phyloP scores from a whole-genome alignment of 2,329 filamentous ascomycete species.

The Pseudogymnoascus sp. region DNA sequence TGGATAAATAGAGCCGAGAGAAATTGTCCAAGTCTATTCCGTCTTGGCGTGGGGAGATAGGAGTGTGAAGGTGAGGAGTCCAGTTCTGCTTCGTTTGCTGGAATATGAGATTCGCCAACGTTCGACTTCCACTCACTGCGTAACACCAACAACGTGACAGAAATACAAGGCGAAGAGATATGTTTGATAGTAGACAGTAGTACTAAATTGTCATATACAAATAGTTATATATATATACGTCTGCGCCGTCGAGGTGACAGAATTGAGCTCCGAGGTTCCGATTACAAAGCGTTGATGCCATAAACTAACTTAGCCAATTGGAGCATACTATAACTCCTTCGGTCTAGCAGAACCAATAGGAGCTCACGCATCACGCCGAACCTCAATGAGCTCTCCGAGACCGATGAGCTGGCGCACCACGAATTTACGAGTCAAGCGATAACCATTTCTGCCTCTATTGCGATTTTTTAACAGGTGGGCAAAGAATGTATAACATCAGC shows the following conservation, averaged over 20 bases:
- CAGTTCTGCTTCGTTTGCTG: not conserved
- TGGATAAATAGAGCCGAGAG: not conserved
- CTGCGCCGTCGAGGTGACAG: not conserved
- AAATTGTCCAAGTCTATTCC: not conserved
- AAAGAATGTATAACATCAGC: not conserved
- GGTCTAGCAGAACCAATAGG: not conserved
- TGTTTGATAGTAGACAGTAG: not conserved
- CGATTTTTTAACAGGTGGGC: not conserved
- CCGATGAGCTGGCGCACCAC: not conserved
- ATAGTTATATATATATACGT: not conserved
- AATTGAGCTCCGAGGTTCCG: not conserved
- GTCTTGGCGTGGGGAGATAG: not conserved
- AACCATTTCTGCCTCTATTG: not conserved
- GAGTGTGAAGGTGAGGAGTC: not conserved
- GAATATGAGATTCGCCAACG: not conserved
- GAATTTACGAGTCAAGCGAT: too few relatives aligned
- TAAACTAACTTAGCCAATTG: not conserved
- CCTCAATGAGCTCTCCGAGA: not conserved
- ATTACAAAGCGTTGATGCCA: conserved; percentile 1
- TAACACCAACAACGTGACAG: not conserved
- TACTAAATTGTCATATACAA: not conserved
- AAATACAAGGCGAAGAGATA: not conserved
- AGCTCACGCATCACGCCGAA: not conserved
- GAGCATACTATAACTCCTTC: not conserved
- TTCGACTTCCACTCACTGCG: not conserved